Conservation (phyloP, 768 basidiomycete species). For the Suillus weaverae region DNA sequence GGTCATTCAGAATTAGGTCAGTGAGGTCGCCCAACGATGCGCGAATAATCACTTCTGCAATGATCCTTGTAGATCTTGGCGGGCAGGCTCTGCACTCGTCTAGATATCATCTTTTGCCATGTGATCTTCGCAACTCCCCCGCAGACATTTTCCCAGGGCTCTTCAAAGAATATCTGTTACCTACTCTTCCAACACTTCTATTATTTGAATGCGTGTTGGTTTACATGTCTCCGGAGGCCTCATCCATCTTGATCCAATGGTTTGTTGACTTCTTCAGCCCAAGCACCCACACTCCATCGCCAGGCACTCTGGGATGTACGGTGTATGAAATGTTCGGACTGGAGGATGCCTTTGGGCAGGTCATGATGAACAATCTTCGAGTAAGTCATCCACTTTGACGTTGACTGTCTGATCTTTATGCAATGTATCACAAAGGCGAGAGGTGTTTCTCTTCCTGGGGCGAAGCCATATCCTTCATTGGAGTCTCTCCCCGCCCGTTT, state of each 20-base stretch:
- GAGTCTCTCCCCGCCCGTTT: constrained; percentile 62
- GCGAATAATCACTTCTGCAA: constrained; percentile 1
- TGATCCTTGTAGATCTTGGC: constrained; percentile 65
- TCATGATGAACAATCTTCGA: constrained; percentile 88
- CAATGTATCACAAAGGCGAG: constrained; percentile 48
- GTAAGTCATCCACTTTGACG: constrained; percentile 38
- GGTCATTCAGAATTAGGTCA: constrained; percentile 17
- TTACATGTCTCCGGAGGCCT: constrained; percentile 70
- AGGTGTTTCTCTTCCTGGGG: constrained; percentile 74
- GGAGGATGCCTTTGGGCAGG: constrained; percentile 84
- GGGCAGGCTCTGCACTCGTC: constrained; percentile 57
- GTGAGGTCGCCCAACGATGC: constrained; percentile 12
- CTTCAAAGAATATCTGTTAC: constrained; percentile 47
- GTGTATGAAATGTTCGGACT: constrained; percentile 95
- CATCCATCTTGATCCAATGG: constrained; percentile 66
- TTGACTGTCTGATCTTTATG: not conserved
- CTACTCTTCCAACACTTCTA: constrained; percentile 73
- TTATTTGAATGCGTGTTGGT: constrained; percentile 93
- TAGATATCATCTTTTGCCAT: constrained; percentile 70
- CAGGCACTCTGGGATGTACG: constrained; percentile 47
- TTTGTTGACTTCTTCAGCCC: constrained; percentile 58
- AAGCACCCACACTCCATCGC: not conserved
- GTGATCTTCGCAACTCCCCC: constrained; percentile 70
- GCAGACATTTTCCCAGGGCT: constrained; percentile 44
- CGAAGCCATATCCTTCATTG: constrained; percentile 56